Evolutionary conservation across 2,329 filamentous ascomycete genomes (phyloP).

Genomic region (Myriosclerotinia scirpicola): DNA sequence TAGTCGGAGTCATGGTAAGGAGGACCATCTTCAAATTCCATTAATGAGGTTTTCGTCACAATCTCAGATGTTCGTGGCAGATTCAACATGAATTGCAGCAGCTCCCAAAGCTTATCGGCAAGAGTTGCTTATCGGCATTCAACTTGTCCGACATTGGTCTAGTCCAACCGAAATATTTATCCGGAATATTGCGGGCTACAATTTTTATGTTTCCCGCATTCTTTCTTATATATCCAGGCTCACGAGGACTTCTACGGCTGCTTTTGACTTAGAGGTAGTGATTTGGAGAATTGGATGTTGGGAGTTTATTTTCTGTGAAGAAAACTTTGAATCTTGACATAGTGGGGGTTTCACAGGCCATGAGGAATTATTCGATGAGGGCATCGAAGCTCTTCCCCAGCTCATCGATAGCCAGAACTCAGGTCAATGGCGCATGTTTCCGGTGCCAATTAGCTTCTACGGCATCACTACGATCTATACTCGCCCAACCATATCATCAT

Average conservation of each 20-base stretch:
- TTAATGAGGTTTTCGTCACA: background rate
- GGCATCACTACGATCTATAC: constrained; percentile 23
- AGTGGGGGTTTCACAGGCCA: constrained; percentile 38
- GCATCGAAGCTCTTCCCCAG: constrained; percentile 49
- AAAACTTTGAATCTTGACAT: background rate
- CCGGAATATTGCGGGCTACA: constrained; percentile 30
- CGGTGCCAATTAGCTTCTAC: constrained; percentile 42
- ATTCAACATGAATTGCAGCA: background rate
- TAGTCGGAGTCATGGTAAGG: constrained; percentile 70
- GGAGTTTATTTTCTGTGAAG: background rate
- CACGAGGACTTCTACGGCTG: background rate
- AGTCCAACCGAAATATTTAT: constrained; percentile 31
- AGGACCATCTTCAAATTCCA: constrained; percentile 60
- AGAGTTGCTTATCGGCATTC: constrained; percentile 22
- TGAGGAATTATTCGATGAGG: constrained; percentile 55
- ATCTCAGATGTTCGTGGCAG: background rate
- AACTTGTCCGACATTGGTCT: constrained; percentile 31
- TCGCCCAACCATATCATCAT: constrained; percentile 31
- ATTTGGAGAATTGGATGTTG: background rate
- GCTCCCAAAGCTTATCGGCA: constrained; percentile 28
- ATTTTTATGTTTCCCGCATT: constrained; percentile 20
- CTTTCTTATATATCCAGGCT: constrained; percentile 19
- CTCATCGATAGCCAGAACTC: constrained; percentile 41
- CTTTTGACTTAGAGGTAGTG: constrained; percentile 5
- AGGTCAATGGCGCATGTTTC: constrained; percentile 44